phyloP scores from a whole-genome alignment of 768 basidiomycete genomes.

The Tylopilus balloui region DNA sequence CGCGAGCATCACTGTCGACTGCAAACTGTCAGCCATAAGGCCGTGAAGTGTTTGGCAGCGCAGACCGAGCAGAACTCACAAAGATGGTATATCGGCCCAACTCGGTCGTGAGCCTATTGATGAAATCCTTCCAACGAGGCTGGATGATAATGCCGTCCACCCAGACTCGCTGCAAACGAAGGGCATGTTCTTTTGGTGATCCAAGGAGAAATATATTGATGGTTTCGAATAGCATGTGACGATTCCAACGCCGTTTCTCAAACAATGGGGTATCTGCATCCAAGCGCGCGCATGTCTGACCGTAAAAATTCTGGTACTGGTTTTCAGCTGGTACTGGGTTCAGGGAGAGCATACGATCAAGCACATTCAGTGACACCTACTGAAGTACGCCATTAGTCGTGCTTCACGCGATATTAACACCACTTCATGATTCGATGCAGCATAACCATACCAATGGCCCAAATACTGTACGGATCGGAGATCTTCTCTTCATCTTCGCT shows the following conservation, averaged over 20 bases:
- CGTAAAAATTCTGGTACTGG: slow-evolving; percentile 11
- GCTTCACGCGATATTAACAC: slow-evolving; percentile 3
- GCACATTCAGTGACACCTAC: neutral
- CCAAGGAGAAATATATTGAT: slow-evolving; percentile 1
- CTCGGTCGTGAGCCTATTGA: slow-evolving; percentile 5
- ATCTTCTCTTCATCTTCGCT: slow-evolving; percentile 1
- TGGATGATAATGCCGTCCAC: slow-evolving; percentile 8
- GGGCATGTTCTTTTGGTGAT: slow-evolving; percentile 4
- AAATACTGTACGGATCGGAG: neutral
- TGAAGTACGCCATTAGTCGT: slow-evolving; percentile 10
- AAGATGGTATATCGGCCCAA: slow-evolving; percentile 12
- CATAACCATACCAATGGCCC: slow-evolving; percentile 10
- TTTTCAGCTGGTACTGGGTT: slow-evolving; percentile 5
- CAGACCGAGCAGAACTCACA: neutral
- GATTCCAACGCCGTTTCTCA: slow-evolving; percentile 6
- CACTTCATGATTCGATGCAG: neutral
- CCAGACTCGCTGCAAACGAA: slow-evolving; percentile 12
- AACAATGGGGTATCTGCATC: slow-evolving; percentile 9
- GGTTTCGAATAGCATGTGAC: neutral
- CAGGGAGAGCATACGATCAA: neutral
- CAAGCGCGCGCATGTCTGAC: slow-evolving; percentile 13
- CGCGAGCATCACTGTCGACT: slow-evolving; percentile 18
- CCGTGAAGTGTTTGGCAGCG: no score
- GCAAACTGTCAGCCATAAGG: neutral
- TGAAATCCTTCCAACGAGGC: slow-evolving; percentile 11